These are phyloP conservation scores for Monosporascus sp. DNA, from an alignment of 2,329 filamentous ascomycete species.

Conservation along the genomic window DNA sequence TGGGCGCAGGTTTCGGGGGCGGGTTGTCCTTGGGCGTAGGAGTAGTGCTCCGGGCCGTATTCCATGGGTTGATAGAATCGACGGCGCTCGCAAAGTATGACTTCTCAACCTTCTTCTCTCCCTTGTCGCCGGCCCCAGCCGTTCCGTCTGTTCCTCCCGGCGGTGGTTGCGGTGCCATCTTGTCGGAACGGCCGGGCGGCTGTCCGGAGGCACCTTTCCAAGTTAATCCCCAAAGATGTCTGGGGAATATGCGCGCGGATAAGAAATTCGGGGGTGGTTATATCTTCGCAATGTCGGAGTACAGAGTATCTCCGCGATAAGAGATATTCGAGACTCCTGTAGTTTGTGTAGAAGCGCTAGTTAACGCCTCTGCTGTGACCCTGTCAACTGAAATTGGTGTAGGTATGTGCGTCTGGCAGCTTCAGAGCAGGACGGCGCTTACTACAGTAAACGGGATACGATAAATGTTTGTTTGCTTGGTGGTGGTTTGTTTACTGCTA, in stretches of 20 bases:
- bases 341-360: neutral
- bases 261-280: neutral
- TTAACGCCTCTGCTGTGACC: neutral
- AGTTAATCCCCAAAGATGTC: conserved; percentile 6
- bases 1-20: conserved; percentile 20
- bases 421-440: too few species aligned
- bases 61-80: conserved; percentile 59
- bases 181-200: conserved; percentile 12
- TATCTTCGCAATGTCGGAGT: conserved; percentile 3
- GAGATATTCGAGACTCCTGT: neutral
- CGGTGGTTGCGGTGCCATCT: conserved; percentile 15
- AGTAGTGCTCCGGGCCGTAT: conserved; percentile 41
- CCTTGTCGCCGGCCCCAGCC: conserved; percentile 12
- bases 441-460: too few species aligned
- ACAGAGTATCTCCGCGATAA: conserved; percentile 6
- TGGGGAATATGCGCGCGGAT: conserved; percentile 1
- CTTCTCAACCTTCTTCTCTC: conserved; percentile 49
- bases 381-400: neutral
- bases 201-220: conserved; percentile 14
- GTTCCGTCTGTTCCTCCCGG: conserved; percentile 9
- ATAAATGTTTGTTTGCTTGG: too few species aligned
- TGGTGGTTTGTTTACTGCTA: too few species aligned
- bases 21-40: conserved; percentile 38
- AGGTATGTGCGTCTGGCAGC: too few species aligned
- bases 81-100: conserved; percentile 57